These are phyloP conservation scores for Phaeoacremonium minimum DNA, from an alignment of 2,329 filamentous ascomycete species.

Conservation along the genomic window DNA sequence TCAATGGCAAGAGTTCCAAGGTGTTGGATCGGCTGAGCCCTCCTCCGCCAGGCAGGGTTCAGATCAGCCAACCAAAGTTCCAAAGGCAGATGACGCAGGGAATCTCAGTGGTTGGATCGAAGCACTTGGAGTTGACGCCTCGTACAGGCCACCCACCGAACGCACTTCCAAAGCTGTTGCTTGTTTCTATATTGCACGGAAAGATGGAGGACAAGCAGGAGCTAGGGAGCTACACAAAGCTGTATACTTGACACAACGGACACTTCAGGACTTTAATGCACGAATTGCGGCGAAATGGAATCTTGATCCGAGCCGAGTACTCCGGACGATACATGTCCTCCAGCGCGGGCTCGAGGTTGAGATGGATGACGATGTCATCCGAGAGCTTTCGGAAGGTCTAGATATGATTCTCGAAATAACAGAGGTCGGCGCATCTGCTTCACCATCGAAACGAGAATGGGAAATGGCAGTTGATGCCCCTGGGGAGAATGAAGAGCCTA, in stretches of 20 bases:
- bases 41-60: conserved; percentile 36
- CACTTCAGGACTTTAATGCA: conserved; percentile 66
- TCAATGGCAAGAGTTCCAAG: conserved; percentile 56
- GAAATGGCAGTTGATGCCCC: conserved; percentile 54
- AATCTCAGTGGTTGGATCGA: conserved; percentile 82
- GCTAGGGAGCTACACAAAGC: conserved; percentile 71
- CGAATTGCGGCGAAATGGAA: conserved; percentile 76
- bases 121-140: conserved; percentile 81
- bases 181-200: conserved; percentile 77
- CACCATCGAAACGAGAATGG: conserved; percentile 52
- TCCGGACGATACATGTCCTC: conserved; percentile 68
- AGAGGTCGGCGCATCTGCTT: conserved; percentile 30
- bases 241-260: conserved; percentile 78
- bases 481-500: conserved; percentile 28
- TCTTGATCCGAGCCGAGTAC: conserved; percentile 67
- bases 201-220: conserved; percentile 41
- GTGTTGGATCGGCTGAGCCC: conserved; percentile 44
- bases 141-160: conserved; percentile 76
- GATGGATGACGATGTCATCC: conserved; percentile 85
- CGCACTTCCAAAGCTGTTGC: conserved; percentile 69
- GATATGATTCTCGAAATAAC: conserved; percentile 76
- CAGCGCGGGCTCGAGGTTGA: conserved; percentile 75
- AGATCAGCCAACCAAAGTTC: conserved; percentile 48
- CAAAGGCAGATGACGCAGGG: conserved; percentile 55
- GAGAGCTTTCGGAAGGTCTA: conserved; percentile 81